Evolutionary conservation across 805 yeast genomes (phyloP).

Genomic region (Candida chilensis): DNA sequence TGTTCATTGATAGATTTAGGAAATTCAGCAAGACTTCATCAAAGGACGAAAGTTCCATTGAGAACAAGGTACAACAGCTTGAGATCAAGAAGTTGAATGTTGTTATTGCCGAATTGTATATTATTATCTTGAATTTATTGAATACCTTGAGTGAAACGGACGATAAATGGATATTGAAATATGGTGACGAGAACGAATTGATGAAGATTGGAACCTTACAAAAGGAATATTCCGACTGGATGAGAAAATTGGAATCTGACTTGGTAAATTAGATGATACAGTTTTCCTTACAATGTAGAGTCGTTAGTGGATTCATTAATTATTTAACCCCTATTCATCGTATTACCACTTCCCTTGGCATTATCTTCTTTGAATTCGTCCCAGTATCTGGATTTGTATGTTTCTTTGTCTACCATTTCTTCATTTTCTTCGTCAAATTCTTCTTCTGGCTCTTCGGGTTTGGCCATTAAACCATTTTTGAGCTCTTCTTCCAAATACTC

Average conservation of each 20-base stretch:
- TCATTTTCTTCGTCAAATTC: slow-evolving; percentile 56
- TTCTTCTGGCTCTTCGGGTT: slow-evolving; percentile 21
- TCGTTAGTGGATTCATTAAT: too few species aligned
- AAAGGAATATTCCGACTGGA: slow-evolving; percentile 5
- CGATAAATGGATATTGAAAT: slow-evolving; percentile 29
- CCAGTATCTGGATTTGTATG: slow-evolving; percentile 79
- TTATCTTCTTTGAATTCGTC: slow-evolving; percentile 86
- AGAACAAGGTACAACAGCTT: slow-evolving; percentile 1
- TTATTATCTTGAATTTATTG: slow-evolving; percentile 27
- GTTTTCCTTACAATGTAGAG: too few species aligned
- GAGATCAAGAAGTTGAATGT: slow-evolving; percentile 1
- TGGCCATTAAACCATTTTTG: slow-evolving; percentile 72
- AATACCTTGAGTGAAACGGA: slow-evolving; percentile 18
- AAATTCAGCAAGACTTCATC: too few species aligned
- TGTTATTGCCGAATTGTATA: slow-evolving; percentile 21
- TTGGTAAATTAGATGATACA: slow-evolving; percentile 19
- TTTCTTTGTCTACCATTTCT: slow-evolving; percentile 50
- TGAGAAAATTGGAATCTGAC: slow-evolving; percentile 19
- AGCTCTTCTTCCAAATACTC: slow-evolving; percentile 83
- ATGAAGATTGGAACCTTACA: background rate
- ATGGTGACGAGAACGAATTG: slow-evolving; percentile 6
- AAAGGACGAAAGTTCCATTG: slow-evolving; percentile 1
- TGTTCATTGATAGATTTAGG: slow-evolving; percentile 15
- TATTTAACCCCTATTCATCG: slow-evolving; percentile 50
- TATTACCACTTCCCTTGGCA: slow-evolving; percentile 87